These are phyloP conservation scores for Boechera retrofracta DNA, from an alignment of 345 rosid species.

Conservation along the genomic window DNA sequence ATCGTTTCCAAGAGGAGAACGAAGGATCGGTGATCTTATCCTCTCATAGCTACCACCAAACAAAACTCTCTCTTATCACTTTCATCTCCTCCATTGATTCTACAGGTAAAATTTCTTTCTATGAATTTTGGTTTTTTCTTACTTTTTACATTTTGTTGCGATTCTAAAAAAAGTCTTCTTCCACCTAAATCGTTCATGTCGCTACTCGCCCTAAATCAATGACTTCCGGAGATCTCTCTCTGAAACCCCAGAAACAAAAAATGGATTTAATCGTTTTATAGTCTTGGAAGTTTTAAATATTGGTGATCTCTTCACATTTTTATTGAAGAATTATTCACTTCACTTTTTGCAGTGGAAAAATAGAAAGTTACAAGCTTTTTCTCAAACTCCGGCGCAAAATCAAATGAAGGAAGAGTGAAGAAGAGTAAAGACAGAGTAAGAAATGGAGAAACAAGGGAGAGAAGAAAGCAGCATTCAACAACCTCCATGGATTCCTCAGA, in stretches of 20 bases:
- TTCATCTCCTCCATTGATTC: conserved; percentile 6
- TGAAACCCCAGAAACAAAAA: conserved; percentile 15
- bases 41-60: conserved; percentile 30
- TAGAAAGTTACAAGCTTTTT: conserved; percentile 1
- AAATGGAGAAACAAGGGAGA: conserved; percentile 35
- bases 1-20: conserved; percentile 36
- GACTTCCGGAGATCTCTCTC: conserved; percentile 29
- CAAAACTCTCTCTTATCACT: background rate
- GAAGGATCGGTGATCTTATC: conserved; percentile 39
- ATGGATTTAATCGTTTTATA: conserved; percentile 32
- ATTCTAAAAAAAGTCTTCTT: conserved; percentile 10
- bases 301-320: background rate
- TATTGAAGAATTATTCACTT: background rate
- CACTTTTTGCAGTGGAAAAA: conserved; percentile 11
- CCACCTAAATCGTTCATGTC: conserved; percentile 12
- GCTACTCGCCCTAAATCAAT: conserved; percentile 15
- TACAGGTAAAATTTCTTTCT: conserved; percentile 12
- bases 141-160: background rate
- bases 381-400: background rate
- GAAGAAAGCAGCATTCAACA: conserved; percentile 42
- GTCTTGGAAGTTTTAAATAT: background rate
- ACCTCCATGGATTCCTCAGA: conserved; percentile 57
- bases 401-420: conserved; percentile 13
- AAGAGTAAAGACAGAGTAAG: conserved; percentile 12
- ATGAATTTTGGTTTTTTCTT: background rate